These are phyloP conservation scores for Pleurotus djamor DNA, from an alignment of 768 basidiomycete species.

Conservation along the genomic window DNA sequence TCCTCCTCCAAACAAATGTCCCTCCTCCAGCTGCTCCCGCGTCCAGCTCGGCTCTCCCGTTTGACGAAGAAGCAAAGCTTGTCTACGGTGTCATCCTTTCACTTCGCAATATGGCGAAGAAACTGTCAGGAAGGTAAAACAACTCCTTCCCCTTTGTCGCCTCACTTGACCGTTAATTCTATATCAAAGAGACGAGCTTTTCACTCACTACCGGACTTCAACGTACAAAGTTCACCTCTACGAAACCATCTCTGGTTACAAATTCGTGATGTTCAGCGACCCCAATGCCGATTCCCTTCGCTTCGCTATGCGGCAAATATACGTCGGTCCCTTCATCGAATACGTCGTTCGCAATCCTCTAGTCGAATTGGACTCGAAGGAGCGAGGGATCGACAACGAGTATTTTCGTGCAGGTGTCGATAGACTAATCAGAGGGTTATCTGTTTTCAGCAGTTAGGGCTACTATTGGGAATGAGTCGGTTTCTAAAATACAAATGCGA, in stretches of 20 bases:
- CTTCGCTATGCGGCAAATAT: slow-evolving; percentile 82
- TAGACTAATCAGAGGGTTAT: slow-evolving; percentile 63
- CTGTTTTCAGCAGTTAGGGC: slow-evolving; percentile 29
- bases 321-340: slow-evolving; percentile 92
- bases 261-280: slow-evolving; percentile 93
- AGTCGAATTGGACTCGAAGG: slow-evolving; percentile 76
- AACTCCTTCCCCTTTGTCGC: not conserved
- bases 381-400: slow-evolving; percentile 90
- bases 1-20: slow-evolving; percentile 32
- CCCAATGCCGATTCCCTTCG: slow-evolving; percentile 81
- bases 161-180: too few relatives aligned
- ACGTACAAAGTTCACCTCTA: slow-evolving; percentile 92
- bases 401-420: slow-evolving; percentile 83
- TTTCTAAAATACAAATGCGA: slow-evolving; percentile 11
- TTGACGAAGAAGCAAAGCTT: slow-evolving; percentile 97
- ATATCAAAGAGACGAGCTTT: slow-evolving; percentile 76
- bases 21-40: slow-evolving; percentile 18
- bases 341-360: slow-evolving; percentile 94
- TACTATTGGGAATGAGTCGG: slow-evolving; percentile 13
- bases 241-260: slow-evolving; percentile 90
- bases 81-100: slow-evolving; percentile 96
- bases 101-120: slow-evolving; percentile 92
- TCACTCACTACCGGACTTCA: slow-evolving; percentile 88
- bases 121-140: slow-evolving; percentile 79
- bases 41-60: slow-evolving; percentile 66